These are phyloP conservation scores for Picea glauca DNA, from an alignment of 75 land plant genomes.

Conservation along the genomic window DNA sequence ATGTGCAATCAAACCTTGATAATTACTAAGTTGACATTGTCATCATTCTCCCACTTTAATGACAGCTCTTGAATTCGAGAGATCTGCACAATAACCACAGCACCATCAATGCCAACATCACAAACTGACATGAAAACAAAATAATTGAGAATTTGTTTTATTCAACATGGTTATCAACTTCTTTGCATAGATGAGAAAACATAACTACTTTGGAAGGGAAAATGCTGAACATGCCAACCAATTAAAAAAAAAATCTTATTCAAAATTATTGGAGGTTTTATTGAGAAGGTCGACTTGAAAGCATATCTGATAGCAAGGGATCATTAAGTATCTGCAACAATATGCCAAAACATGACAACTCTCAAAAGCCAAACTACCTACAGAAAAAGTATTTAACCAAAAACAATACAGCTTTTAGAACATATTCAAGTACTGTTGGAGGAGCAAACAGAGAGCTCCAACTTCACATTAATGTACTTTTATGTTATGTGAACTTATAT, in stretches of 20 bases:
- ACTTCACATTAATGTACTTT: too few species aligned
- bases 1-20: too few species aligned
- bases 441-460: too few species aligned
- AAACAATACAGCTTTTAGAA: neutral
- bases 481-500: neutral
- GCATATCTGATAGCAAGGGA: neutral
- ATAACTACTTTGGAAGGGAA: neutral
- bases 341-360: neutral
- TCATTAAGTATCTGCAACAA: neutral
- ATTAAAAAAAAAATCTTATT: neutral
- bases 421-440: too few species aligned
- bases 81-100: conserved; percentile 17
- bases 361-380: neutral
- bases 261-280: neutral
- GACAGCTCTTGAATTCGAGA: too few species aligned
- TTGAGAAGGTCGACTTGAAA: neutral
- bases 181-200: neutral
- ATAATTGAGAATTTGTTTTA: neutral
- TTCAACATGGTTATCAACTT: neutral
- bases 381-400: neutral
- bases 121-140: neutral
- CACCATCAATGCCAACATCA: neutral
- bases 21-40: too few species aligned
- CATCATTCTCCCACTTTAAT: too few species aligned
- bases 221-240: neutral